A percentile compares a stretch with the other conserved stretches of the same genome.
These are phyloP conservation scores for Alternaria ethzedia DNA, from an alignment of 2,329 filamentous ascomycete genomes.

Conservation along the genomic window DNA sequence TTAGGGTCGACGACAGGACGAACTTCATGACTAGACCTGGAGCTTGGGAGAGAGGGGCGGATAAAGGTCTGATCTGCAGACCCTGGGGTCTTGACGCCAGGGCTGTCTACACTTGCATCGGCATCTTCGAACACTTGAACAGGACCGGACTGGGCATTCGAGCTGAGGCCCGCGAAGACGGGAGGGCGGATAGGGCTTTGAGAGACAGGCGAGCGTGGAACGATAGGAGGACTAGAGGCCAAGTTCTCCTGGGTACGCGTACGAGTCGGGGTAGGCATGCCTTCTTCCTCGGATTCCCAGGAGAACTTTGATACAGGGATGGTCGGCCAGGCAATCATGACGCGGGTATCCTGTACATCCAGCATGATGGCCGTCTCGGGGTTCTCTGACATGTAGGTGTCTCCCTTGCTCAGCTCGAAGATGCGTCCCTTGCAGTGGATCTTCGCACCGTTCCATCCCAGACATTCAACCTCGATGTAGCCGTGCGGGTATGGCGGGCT, in stretches of 20 bases:
- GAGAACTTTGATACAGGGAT: conserved; percentile 60
- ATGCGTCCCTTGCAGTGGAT: conserved; percentile 88
- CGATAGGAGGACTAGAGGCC: conserved; percentile 67
- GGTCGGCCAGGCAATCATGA: conserved; percentile 86
- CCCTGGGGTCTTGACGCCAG: conserved; percentile 27
- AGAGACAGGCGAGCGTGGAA: conserved; percentile 79
- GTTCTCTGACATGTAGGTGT: conserved; percentile 88
- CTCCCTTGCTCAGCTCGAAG: conserved; percentile 85
- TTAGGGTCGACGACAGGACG: conserved; percentile 24
- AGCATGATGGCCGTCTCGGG: conserved; percentile 90
- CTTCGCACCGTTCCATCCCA: conserved; percentile 95
- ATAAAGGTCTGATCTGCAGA: conserved; percentile 41
- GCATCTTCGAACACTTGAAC: conserved; percentile 50
- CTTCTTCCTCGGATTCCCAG: conserved; percentile 66
- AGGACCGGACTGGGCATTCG: conserved; percentile 24
- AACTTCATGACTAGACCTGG: conserved; percentile 26
- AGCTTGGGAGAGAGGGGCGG: conserved; percentile 32
- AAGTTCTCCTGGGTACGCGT: conserved; percentile 51
- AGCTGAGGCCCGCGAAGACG: conserved; percentile 48
- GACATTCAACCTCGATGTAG: conserved; percentile 86
- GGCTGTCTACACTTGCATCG: conserved; percentile 37
- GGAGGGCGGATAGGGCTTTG: conserved; percentile 64
- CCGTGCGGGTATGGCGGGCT: conserved; percentile 71
- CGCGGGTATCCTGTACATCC: conserved; percentile 90
- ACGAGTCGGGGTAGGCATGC: conserved; percentile 44